Base-by-base conservation (phyloP, 2,329 filamentous ascomycete species). In the Sporothrix curviconia region DNA sequence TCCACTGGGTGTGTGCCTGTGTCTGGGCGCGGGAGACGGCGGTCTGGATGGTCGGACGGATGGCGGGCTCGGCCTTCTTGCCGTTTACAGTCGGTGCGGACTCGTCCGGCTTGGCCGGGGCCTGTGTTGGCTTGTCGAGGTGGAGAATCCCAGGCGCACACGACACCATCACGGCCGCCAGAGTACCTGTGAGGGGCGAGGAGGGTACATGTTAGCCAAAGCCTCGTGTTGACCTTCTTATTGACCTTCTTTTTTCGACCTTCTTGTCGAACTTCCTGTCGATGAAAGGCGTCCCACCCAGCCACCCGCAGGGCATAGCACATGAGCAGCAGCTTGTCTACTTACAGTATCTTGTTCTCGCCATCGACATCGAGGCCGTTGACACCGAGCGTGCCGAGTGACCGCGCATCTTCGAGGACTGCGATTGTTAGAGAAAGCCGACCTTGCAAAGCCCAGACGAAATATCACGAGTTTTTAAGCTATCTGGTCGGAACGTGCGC, bases 141-240 rank as follows among this genome's bases (percentile, higher is more conserved):
- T 90, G 83, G 55, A 96, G 77, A n/a, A 71, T 97, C 86, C 94
- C 94, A 99, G 60, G 92, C 90, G 75, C 94, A 99, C 64, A 99
- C 87, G 52, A 94, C 88, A 65, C 94, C 94, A 73, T 99, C 94
- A 69, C 94, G 87, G 60, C 94, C 94, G 64, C 90, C 94, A 46
- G 94, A 96, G 75, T 97, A 99, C 66, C 92, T 96, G 61, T 30
- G 4, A 32, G 37, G 5, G 24, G 9, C 5, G 11, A 17, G 9
- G 11, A 14, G 15, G 6, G 15, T 7, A 19, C 15, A 14, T 12
- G 19, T 12, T 7, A 3, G 15, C 15, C 5, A 40, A 3, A 19
- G n/a, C n/a, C n/a, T n/a, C n/a, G n/a, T n/a, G n/a, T n/a, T n/a
- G n/a, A n/a, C n/a, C n/a, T n/a, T n/a, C n/a, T n/a, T n/a, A n/a